phyloP scores from a whole-genome alignment of 2,329 filamentous ascomycete species.

The Lasiodiplodia sp. region DNA sequence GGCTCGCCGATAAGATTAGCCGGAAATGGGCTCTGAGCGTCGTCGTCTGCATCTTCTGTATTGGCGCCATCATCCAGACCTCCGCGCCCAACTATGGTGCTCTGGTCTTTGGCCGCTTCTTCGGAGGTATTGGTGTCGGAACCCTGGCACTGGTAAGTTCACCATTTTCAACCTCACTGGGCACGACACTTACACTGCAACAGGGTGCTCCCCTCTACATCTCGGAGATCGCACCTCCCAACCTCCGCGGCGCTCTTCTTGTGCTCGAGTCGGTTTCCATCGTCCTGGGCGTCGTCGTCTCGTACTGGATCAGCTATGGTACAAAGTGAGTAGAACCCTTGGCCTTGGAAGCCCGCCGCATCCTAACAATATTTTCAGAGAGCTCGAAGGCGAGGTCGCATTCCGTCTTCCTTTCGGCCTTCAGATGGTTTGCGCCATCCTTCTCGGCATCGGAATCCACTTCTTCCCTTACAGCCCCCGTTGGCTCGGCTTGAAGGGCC shows the following conservation, averaged over 20 bases:
- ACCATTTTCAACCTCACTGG: constrained; percentile 59
- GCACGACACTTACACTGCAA: constrained; percentile 48
- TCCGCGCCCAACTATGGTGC: constrained; percentile 39
- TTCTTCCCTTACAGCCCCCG: constrained; percentile 45
- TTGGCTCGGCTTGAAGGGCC: constrained; percentile 42
- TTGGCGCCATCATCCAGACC: constrained; percentile 54
- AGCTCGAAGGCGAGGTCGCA: constrained; percentile 54
- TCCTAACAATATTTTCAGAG: neutral
- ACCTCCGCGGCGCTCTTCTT: constrained; percentile 70
- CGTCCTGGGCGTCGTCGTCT: constrained; percentile 51
- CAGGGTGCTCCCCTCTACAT: constrained; percentile 69
- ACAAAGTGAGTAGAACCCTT: constrained; percentile 43
- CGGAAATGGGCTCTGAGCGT: constrained; percentile 53
- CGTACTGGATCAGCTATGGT: constrained; percentile 53
- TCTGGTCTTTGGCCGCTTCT: constrained; percentile 41
- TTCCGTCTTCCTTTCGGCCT: constrained; percentile 58
- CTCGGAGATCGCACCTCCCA: constrained; percentile 73
- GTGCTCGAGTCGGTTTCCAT: constrained; percentile 53
- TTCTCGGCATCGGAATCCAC: constrained; percentile 41
- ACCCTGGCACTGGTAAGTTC: constrained; percentile 44
- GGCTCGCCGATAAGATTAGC: constrained; percentile 52
- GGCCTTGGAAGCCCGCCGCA: neutral
- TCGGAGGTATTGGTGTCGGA: constrained; percentile 43
- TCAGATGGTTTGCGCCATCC: constrained; percentile 50
- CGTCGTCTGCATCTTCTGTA: constrained; percentile 54